Percentiles rank a stretch among this genome's conserved stretches.
phyloP scores from a whole-genome alignment of 2,329 filamentous ascomycete species.

The Colletotrichum higginsianum region DNA sequence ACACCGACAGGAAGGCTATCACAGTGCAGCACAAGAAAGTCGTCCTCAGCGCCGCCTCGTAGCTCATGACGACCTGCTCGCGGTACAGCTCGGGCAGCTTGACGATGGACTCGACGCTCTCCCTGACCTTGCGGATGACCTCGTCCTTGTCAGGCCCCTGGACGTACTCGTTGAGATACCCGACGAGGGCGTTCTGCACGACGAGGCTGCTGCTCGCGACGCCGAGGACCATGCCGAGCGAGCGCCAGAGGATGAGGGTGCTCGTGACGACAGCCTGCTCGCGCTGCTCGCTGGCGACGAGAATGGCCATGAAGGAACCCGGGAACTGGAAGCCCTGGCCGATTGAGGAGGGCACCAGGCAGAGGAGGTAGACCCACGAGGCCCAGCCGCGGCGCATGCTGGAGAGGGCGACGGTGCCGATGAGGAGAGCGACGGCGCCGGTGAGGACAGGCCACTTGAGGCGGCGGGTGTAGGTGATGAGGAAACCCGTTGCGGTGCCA shows the following conservation, averaged over 20 bases:
- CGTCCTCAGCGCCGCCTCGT: slow-evolving; percentile 65
- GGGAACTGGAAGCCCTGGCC: slow-evolving; percentile 78
- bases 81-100: slow-evolving; percentile 60
- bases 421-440: slow-evolving; percentile 64
- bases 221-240: slow-evolving; percentile 81
- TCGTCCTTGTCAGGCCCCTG: slow-evolving; percentile 70
- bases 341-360: slow-evolving; percentile 69
- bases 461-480: slow-evolving; percentile 72
- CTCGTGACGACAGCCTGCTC: slow-evolving; percentile 79
- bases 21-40: slow-evolving; percentile 61
- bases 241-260: slow-evolving; percentile 80
- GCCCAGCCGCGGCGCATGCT: slow-evolving; percentile 67
- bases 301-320: slow-evolving; percentile 73
- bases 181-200: slow-evolving; percentile 78
- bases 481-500: slow-evolving; percentile 72
- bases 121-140: slow-evolving; percentile 66
- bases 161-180: slow-evolving; percentile 72
- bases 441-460: slow-evolving; percentile 72
- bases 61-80: slow-evolving; percentile 69
- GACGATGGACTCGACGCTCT: slow-evolving; percentile 69
- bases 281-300: slow-evolving; percentile 70
- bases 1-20: slow-evolving; percentile 64
- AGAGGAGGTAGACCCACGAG: slow-evolving; percentile 67
- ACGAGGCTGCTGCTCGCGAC: slow-evolving; percentile 80
- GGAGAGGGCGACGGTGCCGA: slow-evolving; percentile 66